Conservation (phyloP, 768 basidiomycete genomes). For the Boletales sp. region DNA sequence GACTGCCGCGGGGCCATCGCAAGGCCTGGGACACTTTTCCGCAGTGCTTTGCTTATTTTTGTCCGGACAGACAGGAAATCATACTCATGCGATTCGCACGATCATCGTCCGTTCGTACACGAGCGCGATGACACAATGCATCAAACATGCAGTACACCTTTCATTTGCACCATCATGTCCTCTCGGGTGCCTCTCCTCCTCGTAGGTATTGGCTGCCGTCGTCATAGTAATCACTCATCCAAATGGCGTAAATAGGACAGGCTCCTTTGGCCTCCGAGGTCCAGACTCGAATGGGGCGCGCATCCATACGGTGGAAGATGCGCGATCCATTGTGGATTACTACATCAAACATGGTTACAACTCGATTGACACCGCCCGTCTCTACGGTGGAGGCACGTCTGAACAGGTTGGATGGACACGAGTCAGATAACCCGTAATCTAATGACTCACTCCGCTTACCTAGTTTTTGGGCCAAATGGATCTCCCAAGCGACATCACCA, state of each 20-base stretch:
- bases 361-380: constrained; percentile 21
- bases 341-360: constrained; percentile 14
- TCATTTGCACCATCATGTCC: not conserved
- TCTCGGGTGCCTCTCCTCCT: constrained; percentile 10
- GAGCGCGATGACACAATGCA: too few species aligned
- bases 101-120: too few species aligned
- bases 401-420: constrained; percentile 16
- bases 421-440: not conserved
- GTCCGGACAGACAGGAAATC: too few species aligned
- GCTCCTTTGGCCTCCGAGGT: constrained; percentile 16
- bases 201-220: constrained; percentile 1
- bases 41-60: too few species aligned
- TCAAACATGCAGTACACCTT: not conserved
- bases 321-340: constrained; percentile 11
- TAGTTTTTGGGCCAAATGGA: constrained; percentile 17
- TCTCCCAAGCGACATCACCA: constrained; percentile 5
- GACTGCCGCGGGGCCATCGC: not conserved
- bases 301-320: constrained; percentile 14
- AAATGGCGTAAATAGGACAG: constrained; percentile 15
- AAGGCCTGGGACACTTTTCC: too few species aligned
- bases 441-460: not conserved
- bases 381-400: constrained; percentile 19
- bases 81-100: too few species aligned
- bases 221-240: not conserved
- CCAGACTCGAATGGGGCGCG: constrained; percentile 18